Evolutionary conservation across 352 stramenopile genomes (phyloP), one percentile per base, ranked within the genome.

Genomic region (Pythium volutum): DNA sequence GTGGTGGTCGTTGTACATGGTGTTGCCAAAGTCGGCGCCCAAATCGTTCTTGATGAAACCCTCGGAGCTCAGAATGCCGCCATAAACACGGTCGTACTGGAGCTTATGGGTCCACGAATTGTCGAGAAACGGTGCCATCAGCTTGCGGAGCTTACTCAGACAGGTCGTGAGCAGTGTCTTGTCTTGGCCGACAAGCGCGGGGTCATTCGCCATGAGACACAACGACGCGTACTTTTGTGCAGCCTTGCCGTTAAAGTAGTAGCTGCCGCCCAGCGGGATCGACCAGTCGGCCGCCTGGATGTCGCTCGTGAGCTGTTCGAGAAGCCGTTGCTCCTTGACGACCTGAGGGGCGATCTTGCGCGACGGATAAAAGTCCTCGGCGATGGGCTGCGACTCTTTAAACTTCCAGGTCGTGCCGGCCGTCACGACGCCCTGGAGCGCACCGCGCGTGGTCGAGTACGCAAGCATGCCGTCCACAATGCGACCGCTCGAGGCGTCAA

Each of bases 1-100:
- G 66, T 90, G 81, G 64, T 90, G 81, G 46, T 90, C 81, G 55
- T 90, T 90, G 69, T 88, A 90, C 50, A 78, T 36, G 31, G 31
- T 36, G 31, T 36, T 36, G 31, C 31, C 31, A 36, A 36, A 36
- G 50, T 46, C 50, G 1, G 73, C 61, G 46, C 75, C 71, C 14
- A 74, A 9, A 34, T 89, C 73, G 26, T 79, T 78, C 16, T 65
- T 71, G 27, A 57, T 75, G 51, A 85, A 80, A 6, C 77, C 77
- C 50, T 82, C 46, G 12, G 69, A 80, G 45, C 74, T 87, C 31
- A 88, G 58, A 47, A 88, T 79, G 25, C 79, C 79, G 8, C 75
- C 57, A 65, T 87, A 87, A 10, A 81, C 70, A 3, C 43, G 18
- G 54, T 88, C 79, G 67, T 88, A 88, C 29, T 78, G 63, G 16